Evolutionary conservation across 1,284 basidiomycete species (phyloP), one percentile per base, ranked within the genome.

Genomic region (Melanopsichium pennsylvanicum): DNA sequence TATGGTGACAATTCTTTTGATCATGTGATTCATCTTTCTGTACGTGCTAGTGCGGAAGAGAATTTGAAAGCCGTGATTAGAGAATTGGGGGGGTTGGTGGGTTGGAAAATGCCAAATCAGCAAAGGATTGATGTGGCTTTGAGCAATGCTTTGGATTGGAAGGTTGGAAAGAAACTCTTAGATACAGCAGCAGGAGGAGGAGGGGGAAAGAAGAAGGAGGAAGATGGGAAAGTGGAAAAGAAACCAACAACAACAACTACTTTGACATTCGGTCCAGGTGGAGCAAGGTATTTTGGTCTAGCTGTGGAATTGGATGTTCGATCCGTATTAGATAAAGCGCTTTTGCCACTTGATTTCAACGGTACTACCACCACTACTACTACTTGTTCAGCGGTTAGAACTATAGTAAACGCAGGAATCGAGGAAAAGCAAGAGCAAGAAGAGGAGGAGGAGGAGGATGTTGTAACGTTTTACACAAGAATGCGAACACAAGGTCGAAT

Each of bases 11-110:
- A 41, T 2, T 51, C 88, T 67, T 88, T 90, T 19, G 87, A 91
- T 59, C 84, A 82, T 2, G 83, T 85, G 18, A 86, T 96, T 48
- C 86, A 89, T 45, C 88, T 92, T 82, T 83, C 85, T 43, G 66
- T 90, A 11, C 81, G 83, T 15, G 87, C 87, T 0, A 36, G 55
- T n/a, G 40, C 66, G 10, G 57, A 60, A 23, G 57, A 48, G 34
- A 70, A 68, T 25, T 40, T 81, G 15, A 7, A 33, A 0, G 46
- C 5, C 9, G 39, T 68, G 7, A 27, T 69, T 3, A 11, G 22
- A 5, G 37, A 21, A 18, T 38, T 79, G 11, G 49, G 33, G 9
- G 35, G 23, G 1, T 25, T 64, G 23, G 29, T 74, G 2, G 60
- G 49, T 1, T 52, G 60, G 52, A 23, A n/a, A 11, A 49, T 35